Conservation (phyloP, 169 alveolate genomes). For the Eimeria brunetti region DNA sequence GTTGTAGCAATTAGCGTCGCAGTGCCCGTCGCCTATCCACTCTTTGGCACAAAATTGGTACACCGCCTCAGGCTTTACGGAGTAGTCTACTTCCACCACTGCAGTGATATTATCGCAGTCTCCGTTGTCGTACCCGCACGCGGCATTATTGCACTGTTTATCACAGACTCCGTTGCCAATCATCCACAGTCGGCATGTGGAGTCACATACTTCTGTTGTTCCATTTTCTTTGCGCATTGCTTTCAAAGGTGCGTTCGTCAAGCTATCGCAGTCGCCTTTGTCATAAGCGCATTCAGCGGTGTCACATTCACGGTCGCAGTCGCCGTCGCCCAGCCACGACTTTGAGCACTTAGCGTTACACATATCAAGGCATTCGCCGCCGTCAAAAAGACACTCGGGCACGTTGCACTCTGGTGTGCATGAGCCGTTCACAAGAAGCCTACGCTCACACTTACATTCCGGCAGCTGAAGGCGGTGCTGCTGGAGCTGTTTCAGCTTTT, state of each 20-base stretch:
- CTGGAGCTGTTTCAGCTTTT: constrained; percentile 32
- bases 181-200: constrained; percentile 85
- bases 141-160: constrained; percentile 81
- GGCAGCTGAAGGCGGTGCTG: constrained; percentile 79
- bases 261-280: constrained; percentile 85
- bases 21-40: constrained; percentile 87
- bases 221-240: neutral
- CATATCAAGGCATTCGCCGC: constrained; percentile 84
- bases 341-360: constrained; percentile 86
- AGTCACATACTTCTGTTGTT: constrained; percentile 68
- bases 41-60: constrained; percentile 84
- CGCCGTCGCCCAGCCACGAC: constrained; percentile 87
- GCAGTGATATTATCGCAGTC: constrained; percentile 85
- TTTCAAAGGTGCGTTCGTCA: constrained; percentile 19
- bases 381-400: constrained; percentile 85
- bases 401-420: constrained; percentile 86
- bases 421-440: constrained; percentile 85
- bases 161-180: constrained; percentile 86
- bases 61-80: constrained; percentile 82
- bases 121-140: constrained; percentile 84
- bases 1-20: constrained; percentile 86
- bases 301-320: constrained; percentile 86
- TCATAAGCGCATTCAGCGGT: constrained; percentile 84
- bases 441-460: constrained; percentile 81
- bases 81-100: constrained; percentile 84